Percentiles rank a stretch among this genome's conserved stretches.
phyloP scores from a whole-genome alignment of 1,139 yeast species.

The Yueomyces sp. region DNA sequence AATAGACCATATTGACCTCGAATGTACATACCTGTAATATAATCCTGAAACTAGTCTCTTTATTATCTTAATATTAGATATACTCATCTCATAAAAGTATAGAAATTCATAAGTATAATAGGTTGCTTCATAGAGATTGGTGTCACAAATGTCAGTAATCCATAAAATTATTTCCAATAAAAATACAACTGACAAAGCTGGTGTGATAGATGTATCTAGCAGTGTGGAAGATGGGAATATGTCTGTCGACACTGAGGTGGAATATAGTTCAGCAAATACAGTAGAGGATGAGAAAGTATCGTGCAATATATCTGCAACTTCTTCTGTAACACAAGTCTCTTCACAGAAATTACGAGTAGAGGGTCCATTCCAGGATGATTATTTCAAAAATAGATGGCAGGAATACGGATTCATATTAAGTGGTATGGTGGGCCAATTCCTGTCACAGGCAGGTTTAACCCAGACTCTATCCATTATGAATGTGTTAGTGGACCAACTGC shows the following conservation, averaged over 20 bases:
- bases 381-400: conserved; percentile 2
- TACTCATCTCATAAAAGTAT: background rate
- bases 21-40: too few species aligned
- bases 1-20: too few species aligned
- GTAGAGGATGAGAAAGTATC: background rate
- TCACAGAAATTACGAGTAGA: background rate
- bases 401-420: conserved; percentile 26
- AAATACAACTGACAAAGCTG: too few species aligned
- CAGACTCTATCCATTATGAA: conserved; percentile 26
- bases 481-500: conserved; percentile 16
- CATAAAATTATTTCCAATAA: too few species aligned
- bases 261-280: background rate
- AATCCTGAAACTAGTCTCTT: too few species aligned
- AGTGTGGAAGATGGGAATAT: too few species aligned
- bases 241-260: too few species aligned
- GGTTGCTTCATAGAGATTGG: too few species aligned
- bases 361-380: background rate
- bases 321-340: background rate
- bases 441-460: conserved; percentile 25
- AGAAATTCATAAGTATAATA: background rate
- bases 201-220: too few species aligned
- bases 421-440: conserved; percentile 29
- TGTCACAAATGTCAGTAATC: too few species aligned
- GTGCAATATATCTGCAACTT: background rate
- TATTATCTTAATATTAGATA: too few species aligned